These are phyloP conservation scores for Phlebiopsis gigantea DNA, from an alignment of 768 basidiomycete genomes.

Conservation along the genomic window DNA sequence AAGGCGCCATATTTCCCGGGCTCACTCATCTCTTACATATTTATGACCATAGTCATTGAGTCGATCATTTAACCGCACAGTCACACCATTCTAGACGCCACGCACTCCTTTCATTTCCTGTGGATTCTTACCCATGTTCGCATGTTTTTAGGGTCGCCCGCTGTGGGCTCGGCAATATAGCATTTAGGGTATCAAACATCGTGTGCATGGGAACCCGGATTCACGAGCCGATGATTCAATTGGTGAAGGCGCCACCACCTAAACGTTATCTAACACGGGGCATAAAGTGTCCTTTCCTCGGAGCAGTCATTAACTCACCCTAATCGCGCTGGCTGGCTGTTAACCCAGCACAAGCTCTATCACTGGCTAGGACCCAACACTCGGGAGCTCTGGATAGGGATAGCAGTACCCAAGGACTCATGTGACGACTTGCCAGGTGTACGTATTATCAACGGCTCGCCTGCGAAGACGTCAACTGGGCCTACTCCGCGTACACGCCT, in stretches of 20 bases:
- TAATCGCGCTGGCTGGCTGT: not conserved
- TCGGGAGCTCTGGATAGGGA: no score
- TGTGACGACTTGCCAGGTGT: no score
- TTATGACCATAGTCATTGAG: not conserved
- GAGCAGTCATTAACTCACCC: not conserved
- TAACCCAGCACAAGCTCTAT: not conserved
- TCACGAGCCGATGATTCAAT: not conserved
- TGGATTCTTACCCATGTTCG: not conserved
- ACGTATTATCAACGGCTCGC: no score
- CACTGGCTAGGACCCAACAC: not conserved
- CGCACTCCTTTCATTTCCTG: not conserved
- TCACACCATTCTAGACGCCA: not conserved
- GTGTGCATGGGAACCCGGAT: not conserved
- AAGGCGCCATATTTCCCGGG: no score
- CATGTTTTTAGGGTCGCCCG: not conserved
- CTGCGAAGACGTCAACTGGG: no score
- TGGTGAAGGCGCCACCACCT: not conserved
- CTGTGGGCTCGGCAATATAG: not conserved
- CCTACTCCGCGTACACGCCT: no score
- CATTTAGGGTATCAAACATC: not conserved
- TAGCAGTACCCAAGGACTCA: no score
- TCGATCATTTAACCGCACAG: not conserved
- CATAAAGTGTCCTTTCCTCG: not conserved
- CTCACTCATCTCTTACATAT: not conserved
- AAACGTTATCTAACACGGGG: constrained; percentile 1